Conservation (phyloP, 2,329 filamentous ascomycete species). For the Xylariaceae sp. region DNA sequence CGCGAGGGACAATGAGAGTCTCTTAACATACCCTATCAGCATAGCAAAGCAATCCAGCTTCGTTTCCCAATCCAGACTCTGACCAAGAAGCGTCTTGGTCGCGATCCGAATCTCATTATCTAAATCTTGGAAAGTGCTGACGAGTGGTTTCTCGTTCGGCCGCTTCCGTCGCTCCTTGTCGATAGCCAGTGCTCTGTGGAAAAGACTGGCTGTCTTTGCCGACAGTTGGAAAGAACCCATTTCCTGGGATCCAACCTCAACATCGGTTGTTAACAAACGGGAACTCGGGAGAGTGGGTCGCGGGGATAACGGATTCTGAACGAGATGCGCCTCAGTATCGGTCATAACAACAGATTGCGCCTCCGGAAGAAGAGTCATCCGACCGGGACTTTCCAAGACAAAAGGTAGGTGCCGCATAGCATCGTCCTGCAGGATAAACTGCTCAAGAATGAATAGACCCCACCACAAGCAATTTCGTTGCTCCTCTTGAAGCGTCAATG, state of each 20-base stretch:
- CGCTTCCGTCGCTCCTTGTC: constrained; percentile 27
- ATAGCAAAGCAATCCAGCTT: constrained; percentile 33
- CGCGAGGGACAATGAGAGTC: too few species aligned
- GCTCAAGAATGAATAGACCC: constrained; percentile 41
- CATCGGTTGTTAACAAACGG: constrained; percentile 21
- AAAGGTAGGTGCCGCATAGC: constrained; percentile 28
- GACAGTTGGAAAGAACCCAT: constrained; percentile 31
- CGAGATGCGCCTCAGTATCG: constrained; percentile 1
- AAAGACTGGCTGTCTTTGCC: constrained; percentile 30
- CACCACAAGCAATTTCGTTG: constrained; percentile 40
- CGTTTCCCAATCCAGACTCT: constrained; percentile 30
- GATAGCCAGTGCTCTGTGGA: constrained; percentile 30
- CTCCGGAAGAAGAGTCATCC: constrained; percentile 29
- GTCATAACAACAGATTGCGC: constrained; percentile 22
- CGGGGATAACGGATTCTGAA: constrained; percentile 4
- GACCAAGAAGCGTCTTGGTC: constrained; percentile 25
- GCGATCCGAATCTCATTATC: constrained; percentile 30
- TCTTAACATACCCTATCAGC: constrained; percentile 30
- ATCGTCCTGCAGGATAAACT: constrained; percentile 35
- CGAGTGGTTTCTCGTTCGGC: constrained; percentile 25
- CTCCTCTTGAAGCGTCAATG: constrained; percentile 24
- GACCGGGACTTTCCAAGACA: constrained; percentile 30
- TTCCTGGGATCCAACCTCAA: constrained; percentile 20
- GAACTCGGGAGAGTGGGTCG: constrained; percentile 23
- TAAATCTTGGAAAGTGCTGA: constrained; percentile 26